These are phyloP conservation scores for Mycena belliarum DNA, from an alignment of 768 basidiomycete genomes.

Conservation along the genomic window DNA sequence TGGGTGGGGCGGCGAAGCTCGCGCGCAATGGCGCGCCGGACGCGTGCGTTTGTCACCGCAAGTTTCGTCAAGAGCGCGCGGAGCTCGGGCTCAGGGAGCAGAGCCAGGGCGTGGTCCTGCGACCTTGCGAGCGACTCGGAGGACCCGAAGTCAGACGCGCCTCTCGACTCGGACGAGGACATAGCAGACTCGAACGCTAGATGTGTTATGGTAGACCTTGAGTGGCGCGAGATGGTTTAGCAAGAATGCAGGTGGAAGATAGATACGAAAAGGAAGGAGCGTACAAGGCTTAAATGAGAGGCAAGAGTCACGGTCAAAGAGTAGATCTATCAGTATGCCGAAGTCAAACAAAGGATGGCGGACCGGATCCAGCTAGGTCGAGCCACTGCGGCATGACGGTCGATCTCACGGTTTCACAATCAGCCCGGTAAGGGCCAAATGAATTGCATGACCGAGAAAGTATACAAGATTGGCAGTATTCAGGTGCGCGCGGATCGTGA, in stretches of 20 bases:
- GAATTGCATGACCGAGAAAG: constrained; percentile 4
- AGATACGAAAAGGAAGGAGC: background rate
- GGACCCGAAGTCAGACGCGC: constrained; percentile 24
- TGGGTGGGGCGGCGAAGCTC: constrained; percentile 31
- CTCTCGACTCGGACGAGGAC: background rate
- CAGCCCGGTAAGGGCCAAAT: background rate
- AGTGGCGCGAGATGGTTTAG: constrained; percentile 9
- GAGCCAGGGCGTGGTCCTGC: constrained; percentile 26
- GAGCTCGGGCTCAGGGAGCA: constrained; percentile 38
- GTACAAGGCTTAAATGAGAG: background rate
- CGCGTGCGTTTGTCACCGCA: constrained; percentile 34
- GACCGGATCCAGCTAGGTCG: too few relatives aligned
- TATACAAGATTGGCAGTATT: background rate
- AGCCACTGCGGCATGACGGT: background rate
- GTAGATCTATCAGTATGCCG: background rate
- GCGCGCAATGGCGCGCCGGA: constrained; percentile 40
- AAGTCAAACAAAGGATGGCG: background rate
- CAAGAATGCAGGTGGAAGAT: background rate
- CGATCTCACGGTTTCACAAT: constrained; percentile 1
- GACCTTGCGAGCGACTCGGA: background rate
- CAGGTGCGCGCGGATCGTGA: background rate
- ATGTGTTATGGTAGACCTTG: constrained; percentile 10
- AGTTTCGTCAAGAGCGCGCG: constrained; percentile 42
- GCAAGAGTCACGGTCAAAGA: background rate
- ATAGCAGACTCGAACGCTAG: constrained; percentile 4